phyloP scores from a whole-genome alignment of 2,329 filamentous ascomycete species.

The Acrocalymma vagum region DNA sequence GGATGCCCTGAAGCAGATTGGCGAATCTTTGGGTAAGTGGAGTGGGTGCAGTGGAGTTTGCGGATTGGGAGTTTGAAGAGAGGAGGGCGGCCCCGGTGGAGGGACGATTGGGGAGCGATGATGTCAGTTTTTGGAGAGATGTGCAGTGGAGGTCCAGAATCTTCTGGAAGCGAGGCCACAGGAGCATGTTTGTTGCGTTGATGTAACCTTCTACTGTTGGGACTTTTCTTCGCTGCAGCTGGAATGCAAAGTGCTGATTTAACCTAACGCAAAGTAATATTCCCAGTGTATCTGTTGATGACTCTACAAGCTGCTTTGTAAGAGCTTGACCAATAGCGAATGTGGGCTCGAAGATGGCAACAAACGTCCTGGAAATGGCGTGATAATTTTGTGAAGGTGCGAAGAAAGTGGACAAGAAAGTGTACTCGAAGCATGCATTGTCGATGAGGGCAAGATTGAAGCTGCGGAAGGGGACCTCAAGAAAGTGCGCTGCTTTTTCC shows the following conservation, averaged over 20 bases:
- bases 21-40: conserved; percentile 95
- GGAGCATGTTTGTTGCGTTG: conserved; percentile 92
- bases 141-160: conserved; percentile 95
- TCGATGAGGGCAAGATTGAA: conserved; percentile 95
- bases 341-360: conserved; percentile 87
- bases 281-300: conserved; percentile 84
- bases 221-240: conserved; percentile 88
- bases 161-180: conserved; percentile 95
- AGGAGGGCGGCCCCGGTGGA: conserved; percentile 43
- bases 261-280: conserved; percentile 90
- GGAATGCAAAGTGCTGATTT: conserved; percentile 94
- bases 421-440: conserved; percentile 94
- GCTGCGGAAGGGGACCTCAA: conserved; percentile 90
- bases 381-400: conserved; percentile 77
- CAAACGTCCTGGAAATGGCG: conserved; percentile 82
- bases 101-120: conserved; percentile 48
- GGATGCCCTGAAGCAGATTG: conserved; percentile 85
- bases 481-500: conserved; percentile 82
- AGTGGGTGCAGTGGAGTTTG: conserved; percentile 82
- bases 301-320: conserved; percentile 78
- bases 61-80: conserved; percentile 51
- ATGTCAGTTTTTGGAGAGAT: conserved; percentile 72
- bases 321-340: conserved; percentile 83
- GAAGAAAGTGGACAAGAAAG: conserved; percentile 91
- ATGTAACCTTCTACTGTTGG: conserved; percentile 90